Evolutionary conservation across 129 eudicot genomes (phyloP).

Genomic region (Flaveria robusta): DNA sequence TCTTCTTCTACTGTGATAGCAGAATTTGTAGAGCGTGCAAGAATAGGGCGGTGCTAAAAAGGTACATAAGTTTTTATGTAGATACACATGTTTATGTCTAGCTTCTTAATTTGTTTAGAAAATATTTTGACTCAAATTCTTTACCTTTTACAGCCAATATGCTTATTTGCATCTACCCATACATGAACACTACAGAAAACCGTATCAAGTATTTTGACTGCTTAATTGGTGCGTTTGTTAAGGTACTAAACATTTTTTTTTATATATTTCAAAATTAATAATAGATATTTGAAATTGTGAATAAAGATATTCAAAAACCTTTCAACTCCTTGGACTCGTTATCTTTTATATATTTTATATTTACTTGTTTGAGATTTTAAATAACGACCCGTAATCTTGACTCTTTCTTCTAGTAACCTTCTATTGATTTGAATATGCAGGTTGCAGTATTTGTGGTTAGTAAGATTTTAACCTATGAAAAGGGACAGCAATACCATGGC

Average conservation of each 20-base stretch:
- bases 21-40: background rate
- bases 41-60: constrained; percentile 27
- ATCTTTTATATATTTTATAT: too few relatives aligned
- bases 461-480: too few relatives aligned
- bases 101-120: background rate
- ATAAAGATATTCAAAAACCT: too few relatives aligned
- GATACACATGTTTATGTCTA: background rate
- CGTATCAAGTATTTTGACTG: constrained; percentile 34
- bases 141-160: constrained; percentile 33
- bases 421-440: too few relatives aligned
- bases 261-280: too few relatives aligned
- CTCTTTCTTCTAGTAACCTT: too few relatives aligned
- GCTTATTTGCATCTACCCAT: constrained; percentile 48
- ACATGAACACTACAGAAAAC: constrained; percentile 29
- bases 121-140: background rate
- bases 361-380: too few relatives aligned
- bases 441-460: too few relatives aligned
- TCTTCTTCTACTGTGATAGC: background rate
- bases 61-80: background rate
- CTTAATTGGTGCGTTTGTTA: constrained; percentile 43
- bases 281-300: too few relatives aligned
- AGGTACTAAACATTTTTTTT: constrained; percentile 30
- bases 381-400: too few relatives aligned
- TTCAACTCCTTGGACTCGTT: too few relatives aligned
- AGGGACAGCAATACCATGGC: too few relatives aligned